Evolutionary conservation across 257 asterid species (phyloP).

Genomic region (Lycium barbarum): DNA sequence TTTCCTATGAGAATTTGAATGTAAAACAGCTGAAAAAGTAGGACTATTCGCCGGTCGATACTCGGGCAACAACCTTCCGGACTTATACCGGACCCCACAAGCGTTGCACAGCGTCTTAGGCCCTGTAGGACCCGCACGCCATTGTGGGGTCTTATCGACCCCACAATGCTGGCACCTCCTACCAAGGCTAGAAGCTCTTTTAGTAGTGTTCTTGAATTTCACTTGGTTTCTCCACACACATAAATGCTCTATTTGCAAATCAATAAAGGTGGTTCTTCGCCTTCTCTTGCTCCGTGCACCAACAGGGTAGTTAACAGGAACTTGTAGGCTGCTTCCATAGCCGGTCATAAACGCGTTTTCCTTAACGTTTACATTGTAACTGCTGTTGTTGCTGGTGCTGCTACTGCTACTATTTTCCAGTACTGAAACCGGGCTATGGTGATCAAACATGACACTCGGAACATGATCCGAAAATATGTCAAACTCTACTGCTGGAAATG

Average conservation of each 20-base stretch:
- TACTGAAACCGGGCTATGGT: slow-evolving; percentile 76
- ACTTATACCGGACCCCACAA: slow-evolving; percentile 89
- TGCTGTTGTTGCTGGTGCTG: slow-evolving; percentile 39
- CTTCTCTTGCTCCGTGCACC: slow-evolving; percentile 64
- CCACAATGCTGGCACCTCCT: slow-evolving; percentile 84
- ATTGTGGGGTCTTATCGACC: slow-evolving; percentile 85
- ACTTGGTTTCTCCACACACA: slow-evolving; percentile 40
- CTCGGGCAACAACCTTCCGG: slow-evolving; percentile 89
- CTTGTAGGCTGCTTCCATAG: slow-evolving; percentile 51
- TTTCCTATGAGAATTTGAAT: slow-evolving; percentile 87
- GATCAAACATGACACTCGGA: slow-evolving; percentile 49
- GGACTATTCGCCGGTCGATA: slow-evolving; percentile 92
- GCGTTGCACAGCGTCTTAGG: slow-evolving; percentile 88
- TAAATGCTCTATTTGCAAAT: slow-evolving; percentile 36
- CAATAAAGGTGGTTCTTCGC: slow-evolving; percentile 41
- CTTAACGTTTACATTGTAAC: slow-evolving; percentile 37
- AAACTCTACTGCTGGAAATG: slow-evolving; percentile 80
- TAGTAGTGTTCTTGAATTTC: slow-evolving; percentile 33
- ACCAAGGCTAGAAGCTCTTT: slow-evolving; percentile 45
- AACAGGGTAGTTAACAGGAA: slow-evolving; percentile 60
- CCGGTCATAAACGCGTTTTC: slow-evolving; percentile 49
- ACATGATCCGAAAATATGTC: slow-evolving; percentile 50
- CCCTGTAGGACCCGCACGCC: slow-evolving; percentile 93
- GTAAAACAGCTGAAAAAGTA: slow-evolving; percentile 59
- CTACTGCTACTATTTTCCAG: slow-evolving; percentile 58